These are phyloP conservation scores for Fusarium sp. DNA, from an alignment of 2,329 filamentous ascomycete species.

Conservation along the genomic window DNA sequence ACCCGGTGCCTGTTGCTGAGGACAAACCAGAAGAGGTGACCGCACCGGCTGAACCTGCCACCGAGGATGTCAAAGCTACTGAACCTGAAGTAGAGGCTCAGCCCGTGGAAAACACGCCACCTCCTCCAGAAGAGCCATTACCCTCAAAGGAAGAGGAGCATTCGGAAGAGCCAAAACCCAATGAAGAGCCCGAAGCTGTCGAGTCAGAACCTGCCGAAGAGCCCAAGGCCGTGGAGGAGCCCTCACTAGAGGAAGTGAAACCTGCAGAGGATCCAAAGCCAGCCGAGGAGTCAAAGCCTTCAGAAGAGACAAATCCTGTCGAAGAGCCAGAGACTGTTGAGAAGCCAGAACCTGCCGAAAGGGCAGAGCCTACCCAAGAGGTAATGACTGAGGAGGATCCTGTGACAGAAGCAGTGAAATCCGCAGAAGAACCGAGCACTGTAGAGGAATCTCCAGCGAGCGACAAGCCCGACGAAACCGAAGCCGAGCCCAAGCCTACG, in stretches of 20 bases:
- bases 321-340: conserved; percentile 11
- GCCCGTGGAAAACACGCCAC: neutral
- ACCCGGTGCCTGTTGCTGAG: neutral
- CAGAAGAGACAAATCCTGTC: neutral
- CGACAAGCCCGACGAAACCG: conserved; percentile 7
- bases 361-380: neutral
- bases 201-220: neutral
- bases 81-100: conserved; percentile 18
- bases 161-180: neutral
- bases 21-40: conserved; percentile 15
- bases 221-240: neutral
- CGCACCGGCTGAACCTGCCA: neutral
- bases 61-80: conserved; percentile 10
- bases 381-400: neutral
- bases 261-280: neutral
- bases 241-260: conserved; percentile 2
- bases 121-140: conserved; percentile 7
- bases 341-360: neutral
- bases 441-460: neutral
- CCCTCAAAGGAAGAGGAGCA: neutral
- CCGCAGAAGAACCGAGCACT: conserved; percentile 3
- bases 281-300: neutral
- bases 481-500: conserved; percentile 9
- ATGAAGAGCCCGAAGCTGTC: neutral
- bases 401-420: neutral